phyloP scores from a whole-genome alignment of 768 basidiomycete genomes.

The Termitomyces sp. region DNA sequence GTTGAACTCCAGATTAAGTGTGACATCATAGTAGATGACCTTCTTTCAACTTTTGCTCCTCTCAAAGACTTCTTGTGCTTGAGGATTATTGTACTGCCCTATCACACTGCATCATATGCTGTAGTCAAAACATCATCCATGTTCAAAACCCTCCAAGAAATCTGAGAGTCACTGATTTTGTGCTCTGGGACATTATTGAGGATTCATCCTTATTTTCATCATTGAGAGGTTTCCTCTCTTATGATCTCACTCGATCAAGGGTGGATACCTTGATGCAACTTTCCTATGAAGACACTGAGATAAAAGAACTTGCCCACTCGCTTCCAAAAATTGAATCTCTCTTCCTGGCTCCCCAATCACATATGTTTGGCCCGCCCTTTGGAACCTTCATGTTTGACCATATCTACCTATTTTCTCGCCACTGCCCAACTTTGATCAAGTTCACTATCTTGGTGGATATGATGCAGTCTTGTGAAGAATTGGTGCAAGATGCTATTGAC shows the following conservation, averaged over 20 bases:
- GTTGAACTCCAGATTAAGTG: not conserved
- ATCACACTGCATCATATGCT: not conserved
- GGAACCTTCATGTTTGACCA: too few relatives aligned
- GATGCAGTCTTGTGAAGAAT: not conserved
- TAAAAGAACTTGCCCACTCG: not conserved
- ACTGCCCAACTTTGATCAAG: not conserved
- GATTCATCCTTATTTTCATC: not conserved
- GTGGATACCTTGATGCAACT: not conserved
- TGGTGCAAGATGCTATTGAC: not conserved
- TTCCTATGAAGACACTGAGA: not conserved
- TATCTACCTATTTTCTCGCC: too few relatives aligned
- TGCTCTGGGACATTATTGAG: too few relatives aligned
- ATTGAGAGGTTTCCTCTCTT: not conserved
- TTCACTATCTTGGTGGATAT: not conserved
- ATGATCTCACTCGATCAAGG: not conserved
- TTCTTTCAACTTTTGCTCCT: not conserved
- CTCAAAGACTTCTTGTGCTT: not conserved
- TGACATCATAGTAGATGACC: not conserved
- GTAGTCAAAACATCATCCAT: not conserved
- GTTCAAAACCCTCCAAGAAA: not conserved
- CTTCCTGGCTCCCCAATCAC: not conserved
- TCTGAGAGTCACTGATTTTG: not conserved
- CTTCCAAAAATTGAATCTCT: not conserved
- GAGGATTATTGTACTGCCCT: not conserved
- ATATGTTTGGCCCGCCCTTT: not conserved